Conservation (phyloP, 306 rosid species). For the Vicia villosa region DNA sequence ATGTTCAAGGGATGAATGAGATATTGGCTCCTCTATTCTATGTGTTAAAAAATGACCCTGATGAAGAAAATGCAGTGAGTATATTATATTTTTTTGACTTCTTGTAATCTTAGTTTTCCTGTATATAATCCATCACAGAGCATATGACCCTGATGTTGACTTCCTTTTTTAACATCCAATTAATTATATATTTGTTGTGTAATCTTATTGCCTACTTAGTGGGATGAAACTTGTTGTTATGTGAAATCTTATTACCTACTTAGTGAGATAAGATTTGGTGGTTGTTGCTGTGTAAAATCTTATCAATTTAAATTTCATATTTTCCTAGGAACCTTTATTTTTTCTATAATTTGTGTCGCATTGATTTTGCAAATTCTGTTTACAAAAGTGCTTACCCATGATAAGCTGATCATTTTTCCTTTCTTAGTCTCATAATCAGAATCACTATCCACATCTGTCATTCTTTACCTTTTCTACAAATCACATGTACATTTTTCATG, state of each 20-base stretch:
- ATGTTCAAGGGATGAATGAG: slow-evolving; percentile 99
- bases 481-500: background rate
- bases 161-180: background rate
- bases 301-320: slow-evolving; percentile 1
- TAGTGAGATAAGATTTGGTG: too few species aligned
- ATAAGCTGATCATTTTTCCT: background rate
- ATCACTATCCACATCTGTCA: background rate
- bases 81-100: slow-evolving; percentile 10
- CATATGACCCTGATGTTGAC: slow-evolving; percentile 13
- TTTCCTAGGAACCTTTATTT: background rate
- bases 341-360: background rate
- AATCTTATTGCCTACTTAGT: background rate
- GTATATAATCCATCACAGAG: slow-evolving; percentile 1
- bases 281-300: background rate
- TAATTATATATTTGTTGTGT: slow-evolving; percentile 5
- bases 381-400: slow-evolving; percentile 16
- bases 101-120: background rate
- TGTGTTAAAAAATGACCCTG: slow-evolving; percentile 87
- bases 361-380: slow-evolving; percentile 13
- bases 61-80: slow-evolving; percentile 85
- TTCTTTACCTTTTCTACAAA: background rate
- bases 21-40: slow-evolving; percentile 91
- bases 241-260: too few species aligned
- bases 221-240: too few species aligned
- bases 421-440: slow-evolving; percentile 26